These are phyloP conservation scores for Pseudopithomyces chartarum DNA, from an alignment of 2,329 filamentous ascomycete genomes.

Conservation along the genomic window DNA sequence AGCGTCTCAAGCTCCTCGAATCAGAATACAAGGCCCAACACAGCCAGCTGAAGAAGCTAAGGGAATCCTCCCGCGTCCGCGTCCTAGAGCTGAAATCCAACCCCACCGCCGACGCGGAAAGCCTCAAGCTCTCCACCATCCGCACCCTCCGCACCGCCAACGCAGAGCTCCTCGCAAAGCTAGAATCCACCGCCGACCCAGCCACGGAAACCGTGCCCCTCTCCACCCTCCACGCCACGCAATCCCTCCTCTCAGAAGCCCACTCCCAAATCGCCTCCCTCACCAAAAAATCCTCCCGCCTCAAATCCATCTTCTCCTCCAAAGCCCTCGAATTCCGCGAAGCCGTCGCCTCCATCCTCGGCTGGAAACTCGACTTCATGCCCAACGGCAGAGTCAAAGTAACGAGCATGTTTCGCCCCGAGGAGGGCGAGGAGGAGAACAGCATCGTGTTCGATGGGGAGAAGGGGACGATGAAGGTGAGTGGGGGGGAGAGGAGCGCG, in stretches of 20 bases:
- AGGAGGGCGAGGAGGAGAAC: constrained; percentile 63
- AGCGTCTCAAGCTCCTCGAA: constrained; percentile 71
- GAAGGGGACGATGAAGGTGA: constrained; percentile 96
- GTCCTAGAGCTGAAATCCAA: constrained; percentile 89
- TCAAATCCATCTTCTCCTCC: constrained; percentile 90
- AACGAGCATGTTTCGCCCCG: constrained; percentile 80
- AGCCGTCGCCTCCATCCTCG: constrained; percentile 87
- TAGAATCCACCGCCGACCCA: constrained; percentile 54
- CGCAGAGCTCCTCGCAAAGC: constrained; percentile 74
- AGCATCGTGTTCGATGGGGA: constrained; percentile 86
- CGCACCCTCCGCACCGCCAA: constrained; percentile 82
- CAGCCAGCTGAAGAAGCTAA: constrained; percentile 72
- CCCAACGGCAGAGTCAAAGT: constrained; percentile 96
- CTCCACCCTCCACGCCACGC: constrained; percentile 74
- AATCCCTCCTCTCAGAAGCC: constrained; percentile 72
- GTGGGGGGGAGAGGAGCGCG: constrained; percentile 81
- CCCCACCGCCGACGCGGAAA: constrained; percentile 83
- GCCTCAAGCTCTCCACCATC: constrained; percentile 81
- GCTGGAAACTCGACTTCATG: constrained; percentile 94
- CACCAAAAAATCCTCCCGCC: constrained; percentile 81
- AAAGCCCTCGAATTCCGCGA: constrained; percentile 96
- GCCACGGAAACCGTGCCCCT: constrained; percentile 70
- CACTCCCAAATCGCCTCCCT: constrained; percentile 59
- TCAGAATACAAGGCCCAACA: constrained; percentile 74
- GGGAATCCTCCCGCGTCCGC: constrained; percentile 75